Conservation (phyloP, 202 grass and related monocot genomes). For the Cymbopogon flexuosus region DNA sequence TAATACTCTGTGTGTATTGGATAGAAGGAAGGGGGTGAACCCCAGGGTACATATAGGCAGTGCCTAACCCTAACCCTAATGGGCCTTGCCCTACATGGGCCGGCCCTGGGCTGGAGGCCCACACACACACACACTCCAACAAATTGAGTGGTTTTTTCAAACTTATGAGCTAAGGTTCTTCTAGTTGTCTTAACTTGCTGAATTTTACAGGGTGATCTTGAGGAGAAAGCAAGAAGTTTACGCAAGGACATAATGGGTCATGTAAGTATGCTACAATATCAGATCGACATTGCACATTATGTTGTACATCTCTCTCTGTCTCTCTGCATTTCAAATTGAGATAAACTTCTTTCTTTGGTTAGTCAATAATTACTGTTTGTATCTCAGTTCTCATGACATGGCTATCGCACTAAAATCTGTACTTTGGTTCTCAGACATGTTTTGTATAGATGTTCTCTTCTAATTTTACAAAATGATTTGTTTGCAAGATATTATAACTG, state of each 20-base stretch:
- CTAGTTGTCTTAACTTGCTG: slow-evolving; percentile 9
- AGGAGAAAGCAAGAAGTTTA: slow-evolving; percentile 64
- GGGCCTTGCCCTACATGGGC: no score
- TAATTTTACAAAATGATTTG: slow-evolving; percentile 1
- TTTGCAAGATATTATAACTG: slow-evolving; percentile 8
- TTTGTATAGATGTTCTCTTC: slow-evolving; percentile 7
- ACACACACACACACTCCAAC: no score
- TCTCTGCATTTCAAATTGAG: background rate
- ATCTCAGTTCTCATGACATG: background rate
- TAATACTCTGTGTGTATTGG: no score
- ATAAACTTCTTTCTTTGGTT: background rate
- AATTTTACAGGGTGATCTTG: slow-evolving; percentile 67
- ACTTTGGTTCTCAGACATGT: background rate
- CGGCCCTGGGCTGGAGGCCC: no score
- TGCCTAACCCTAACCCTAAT: no score
- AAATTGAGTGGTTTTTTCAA: background rate
- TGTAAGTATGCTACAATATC: slow-evolving; percentile 49
- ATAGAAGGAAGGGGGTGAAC: no score
- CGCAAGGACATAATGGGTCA: slow-evolving; percentile 59
- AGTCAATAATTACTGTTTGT: background rate
- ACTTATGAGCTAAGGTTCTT: background rate
- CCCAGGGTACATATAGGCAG: no score
- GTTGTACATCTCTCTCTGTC: background rate
- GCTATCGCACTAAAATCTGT: background rate
- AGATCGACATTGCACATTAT: background rate